Evolutionary conservation across 225 moss, liverwort and hornwort species (phyloP).

Genomic region (Straminergon stramineum): DNA sequence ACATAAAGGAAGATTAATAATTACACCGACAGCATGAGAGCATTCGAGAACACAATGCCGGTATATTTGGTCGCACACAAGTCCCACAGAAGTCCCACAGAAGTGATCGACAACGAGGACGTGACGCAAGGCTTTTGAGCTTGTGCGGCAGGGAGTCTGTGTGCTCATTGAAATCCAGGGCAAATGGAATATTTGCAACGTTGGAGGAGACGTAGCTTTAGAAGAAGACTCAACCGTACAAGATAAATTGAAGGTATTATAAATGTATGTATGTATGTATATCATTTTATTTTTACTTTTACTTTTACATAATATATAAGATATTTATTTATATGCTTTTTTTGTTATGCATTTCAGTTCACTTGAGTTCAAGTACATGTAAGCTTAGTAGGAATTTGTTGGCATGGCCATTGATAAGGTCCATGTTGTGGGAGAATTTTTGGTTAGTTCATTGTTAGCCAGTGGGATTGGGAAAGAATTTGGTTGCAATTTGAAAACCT

Average conservation of each 20-base stretch:
- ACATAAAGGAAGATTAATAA: too few species aligned
- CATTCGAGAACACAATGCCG: not conserved
- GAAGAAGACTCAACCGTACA: not conserved
- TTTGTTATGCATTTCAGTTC: not conserved
- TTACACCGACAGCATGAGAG: not conserved
- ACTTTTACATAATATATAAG: not conserved
- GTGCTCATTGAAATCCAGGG: not conserved
- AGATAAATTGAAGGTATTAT: not conserved
- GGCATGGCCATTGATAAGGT: too few species aligned
- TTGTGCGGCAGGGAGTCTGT: not conserved
- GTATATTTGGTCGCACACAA: not conserved
- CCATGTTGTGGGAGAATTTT: too few species aligned
- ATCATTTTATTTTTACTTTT: too few species aligned
- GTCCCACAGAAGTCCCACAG: not conserved
- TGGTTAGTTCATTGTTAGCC: too few species aligned
- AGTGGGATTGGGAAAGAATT: too few species aligned
- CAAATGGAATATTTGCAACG: not conserved
- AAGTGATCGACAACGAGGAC: not conserved
- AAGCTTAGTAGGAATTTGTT: not conserved
- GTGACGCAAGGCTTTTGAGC: not conserved
- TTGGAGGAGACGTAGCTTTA: not conserved
- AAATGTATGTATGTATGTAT: too few species aligned
- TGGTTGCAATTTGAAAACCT: too few species aligned
- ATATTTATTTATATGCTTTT: not conserved
- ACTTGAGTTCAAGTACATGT: not conserved